Conservation (phyloP, 371 early-diverging fungal genomes). For the Rhizopus delemar region DNA sequence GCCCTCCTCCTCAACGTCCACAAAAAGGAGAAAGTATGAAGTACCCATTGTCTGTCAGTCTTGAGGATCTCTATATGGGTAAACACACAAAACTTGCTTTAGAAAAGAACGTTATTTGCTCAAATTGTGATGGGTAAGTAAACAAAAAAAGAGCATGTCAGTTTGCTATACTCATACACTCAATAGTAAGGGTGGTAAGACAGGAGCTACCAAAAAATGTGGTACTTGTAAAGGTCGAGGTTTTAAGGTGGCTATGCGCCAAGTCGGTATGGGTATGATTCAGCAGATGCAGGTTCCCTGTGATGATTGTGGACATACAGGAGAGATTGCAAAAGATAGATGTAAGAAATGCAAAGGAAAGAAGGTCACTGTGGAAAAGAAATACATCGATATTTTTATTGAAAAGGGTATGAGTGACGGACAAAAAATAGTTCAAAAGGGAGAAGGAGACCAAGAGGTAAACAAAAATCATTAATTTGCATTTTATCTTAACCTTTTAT, state of each 20-base stretch:
- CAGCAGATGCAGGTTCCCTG: slow-evolving; percentile 88
- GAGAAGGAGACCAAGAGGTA: slow-evolving; percentile 77
- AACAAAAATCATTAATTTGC: no score
- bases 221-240: slow-evolving; percentile 88
- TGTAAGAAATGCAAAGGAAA: slow-evolving; percentile 88
- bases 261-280: slow-evolving; percentile 93
- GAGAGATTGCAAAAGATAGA: slow-evolving; percentile 69
- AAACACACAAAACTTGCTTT: slow-evolving; percentile 81
- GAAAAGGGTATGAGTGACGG: slow-evolving; percentile 92
- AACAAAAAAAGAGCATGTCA: not conserved
- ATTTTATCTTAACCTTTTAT: not conserved
- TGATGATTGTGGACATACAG: slow-evolving; percentile 29
- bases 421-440: slow-evolving; percentile 86
- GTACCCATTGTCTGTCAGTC: slow-evolving; percentile 75
- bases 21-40: slow-evolving; percentile 77
- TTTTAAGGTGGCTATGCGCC: slow-evolving; percentile 82
- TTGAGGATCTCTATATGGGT: slow-evolving; percentile 90
- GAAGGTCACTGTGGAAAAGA: slow-evolving; percentile 80
- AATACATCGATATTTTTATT: slow-evolving; percentile 86
- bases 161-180: not conserved
- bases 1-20: slow-evolving; percentile 64
- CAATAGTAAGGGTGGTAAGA: slow-evolving; percentile 75
- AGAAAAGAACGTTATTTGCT: slow-evolving; percentile 78
- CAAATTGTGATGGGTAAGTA: slow-evolving; percentile 62
- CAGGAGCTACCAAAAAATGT: slow-evolving; percentile 76